phyloP scores from a whole-genome alignment of 176 grass and related monocot species.

The Lolium multiflorum region DNA sequence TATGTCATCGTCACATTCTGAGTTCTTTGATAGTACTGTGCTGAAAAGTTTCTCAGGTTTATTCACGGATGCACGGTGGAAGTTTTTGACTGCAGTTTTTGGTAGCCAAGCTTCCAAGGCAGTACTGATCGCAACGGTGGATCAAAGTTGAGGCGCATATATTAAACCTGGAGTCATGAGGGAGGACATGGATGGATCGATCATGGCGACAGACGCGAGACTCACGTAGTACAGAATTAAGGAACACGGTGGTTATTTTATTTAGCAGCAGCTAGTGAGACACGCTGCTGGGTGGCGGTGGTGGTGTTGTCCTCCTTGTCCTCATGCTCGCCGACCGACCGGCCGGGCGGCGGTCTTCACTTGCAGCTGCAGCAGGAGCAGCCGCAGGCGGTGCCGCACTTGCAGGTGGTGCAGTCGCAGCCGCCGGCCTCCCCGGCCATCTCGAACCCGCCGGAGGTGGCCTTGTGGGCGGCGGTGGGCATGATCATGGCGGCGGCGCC shows the following conservation, averaged over 20 bases:
- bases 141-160: constrained; percentile 27
- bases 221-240: not conserved
- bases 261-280: constrained; percentile 24
- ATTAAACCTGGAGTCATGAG: constrained; percentile 37
- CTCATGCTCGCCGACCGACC: constrained; percentile 13
- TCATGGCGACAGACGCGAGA: not conserved
- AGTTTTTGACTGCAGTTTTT: not conserved
- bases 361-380: constrained; percentile 75
- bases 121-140: not conserved
- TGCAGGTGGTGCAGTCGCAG: constrained; percentile 74
- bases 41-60: not conserved
- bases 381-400: constrained; percentile 74
- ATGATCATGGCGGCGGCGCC: constrained; percentile 52
- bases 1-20: too few relatives aligned
- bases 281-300: not conserved
- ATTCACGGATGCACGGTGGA: not conserved
- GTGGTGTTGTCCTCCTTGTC: not conserved
- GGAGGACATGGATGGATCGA: not conserved
- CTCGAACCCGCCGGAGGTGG: constrained; percentile 51
- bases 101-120: too few relatives aligned
- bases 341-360: constrained; percentile 34
- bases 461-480: constrained; percentile 54
- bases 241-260: constrained; percentile 43
- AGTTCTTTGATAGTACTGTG: not conserved
- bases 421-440: constrained; percentile 58